Evolutionary conservation across 345 rosid genomes (phyloP).

Genomic region (Aethionema arabicum): DNA sequence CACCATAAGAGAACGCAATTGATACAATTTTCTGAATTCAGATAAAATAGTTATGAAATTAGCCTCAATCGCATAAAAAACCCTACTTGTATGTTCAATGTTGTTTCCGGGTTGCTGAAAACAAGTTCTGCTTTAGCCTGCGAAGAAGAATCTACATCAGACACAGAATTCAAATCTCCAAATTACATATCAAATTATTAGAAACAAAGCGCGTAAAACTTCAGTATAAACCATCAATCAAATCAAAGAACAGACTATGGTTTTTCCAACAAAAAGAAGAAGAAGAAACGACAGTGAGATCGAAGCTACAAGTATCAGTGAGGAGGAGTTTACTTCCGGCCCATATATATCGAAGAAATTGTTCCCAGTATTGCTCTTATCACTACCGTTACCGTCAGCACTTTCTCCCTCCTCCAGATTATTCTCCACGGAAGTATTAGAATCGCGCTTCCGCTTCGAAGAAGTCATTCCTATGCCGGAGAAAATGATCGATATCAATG

Average conservation of each 20-base stretch:
- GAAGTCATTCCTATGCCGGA: conserved; percentile 38
- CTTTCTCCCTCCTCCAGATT: conserved; percentile 15
- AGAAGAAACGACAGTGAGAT: neutral
- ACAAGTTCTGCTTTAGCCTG: conserved; percentile 86
- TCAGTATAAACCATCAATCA: neutral
- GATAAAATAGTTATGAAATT: neutral
- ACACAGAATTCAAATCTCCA: neutral
- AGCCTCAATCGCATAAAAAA: conserved; percentile 9
- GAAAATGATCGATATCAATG: neutral
- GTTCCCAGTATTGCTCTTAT: conserved; percentile 16
- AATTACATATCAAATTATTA: neutral
- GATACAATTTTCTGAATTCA: neutral
- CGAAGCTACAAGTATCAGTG: neutral
- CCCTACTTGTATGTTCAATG: conserved; percentile 70
- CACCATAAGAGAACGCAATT: conserved; percentile 30
- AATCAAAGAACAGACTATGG: neutral
- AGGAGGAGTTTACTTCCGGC: conserved; percentile 46
- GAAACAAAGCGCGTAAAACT: neutral
- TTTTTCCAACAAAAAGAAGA: neutral
- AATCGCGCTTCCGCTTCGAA: conserved; percentile 35
- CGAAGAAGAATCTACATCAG: conserved; percentile 2
- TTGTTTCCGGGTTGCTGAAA: conserved; percentile 62
- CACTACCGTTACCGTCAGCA: conserved; percentile 28
- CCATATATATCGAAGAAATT: conserved; percentile 71
- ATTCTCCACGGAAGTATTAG: conserved; percentile 33